Evolutionary conservation across 2,329 filamentous ascomycete genomes (phyloP).

Genomic region (Colletotrichum neosansevieriae): DNA sequence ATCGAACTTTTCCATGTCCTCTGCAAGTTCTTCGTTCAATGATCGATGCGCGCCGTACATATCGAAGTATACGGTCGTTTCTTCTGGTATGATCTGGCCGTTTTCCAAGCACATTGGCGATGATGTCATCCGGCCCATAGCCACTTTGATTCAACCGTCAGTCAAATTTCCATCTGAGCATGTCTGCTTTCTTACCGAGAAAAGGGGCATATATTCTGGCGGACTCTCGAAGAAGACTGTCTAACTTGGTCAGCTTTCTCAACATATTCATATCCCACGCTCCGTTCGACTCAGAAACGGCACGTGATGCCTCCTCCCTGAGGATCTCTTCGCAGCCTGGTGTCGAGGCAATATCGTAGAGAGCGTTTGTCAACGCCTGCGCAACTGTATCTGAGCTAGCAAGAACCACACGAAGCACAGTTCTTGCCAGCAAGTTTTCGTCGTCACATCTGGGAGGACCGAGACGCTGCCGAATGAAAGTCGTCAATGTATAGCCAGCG

Average conservation of each 20-base stretch:
- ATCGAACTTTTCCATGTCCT: too few species aligned
- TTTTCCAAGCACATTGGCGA: too few species aligned
- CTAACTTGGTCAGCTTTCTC: constrained; percentile 11
- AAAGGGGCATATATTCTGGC: too few species aligned
- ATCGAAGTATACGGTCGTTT: too few species aligned
- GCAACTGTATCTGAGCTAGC: constrained; percentile 24
- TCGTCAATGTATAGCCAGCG: not conserved
- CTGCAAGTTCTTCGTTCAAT: too few species aligned
- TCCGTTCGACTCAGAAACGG: not conserved
- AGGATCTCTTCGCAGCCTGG: not conserved
- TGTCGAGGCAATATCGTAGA: constrained; percentile 17
- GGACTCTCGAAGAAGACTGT: too few species aligned
- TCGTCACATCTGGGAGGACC: not conserved
- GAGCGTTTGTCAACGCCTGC: constrained; percentile 13
- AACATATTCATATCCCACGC: not conserved
- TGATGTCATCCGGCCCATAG: too few species aligned
- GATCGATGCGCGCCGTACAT: too few species aligned
- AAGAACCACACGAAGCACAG: constrained; percentile 13
- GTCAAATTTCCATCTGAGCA: too few species aligned
- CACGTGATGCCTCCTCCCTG: not conserved
- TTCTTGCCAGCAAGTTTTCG: not conserved
- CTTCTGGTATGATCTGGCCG: too few species aligned
- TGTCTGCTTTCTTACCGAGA: too few species aligned
- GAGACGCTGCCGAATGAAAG: constrained; percentile 7
- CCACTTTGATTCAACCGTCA: too few species aligned